A percentile compares a stretch with the other conserved stretches of the same genome.
phyloP scores from a whole-genome alignment of 768 basidiomycete species.

The Auricularia auricula-judae region DNA sequence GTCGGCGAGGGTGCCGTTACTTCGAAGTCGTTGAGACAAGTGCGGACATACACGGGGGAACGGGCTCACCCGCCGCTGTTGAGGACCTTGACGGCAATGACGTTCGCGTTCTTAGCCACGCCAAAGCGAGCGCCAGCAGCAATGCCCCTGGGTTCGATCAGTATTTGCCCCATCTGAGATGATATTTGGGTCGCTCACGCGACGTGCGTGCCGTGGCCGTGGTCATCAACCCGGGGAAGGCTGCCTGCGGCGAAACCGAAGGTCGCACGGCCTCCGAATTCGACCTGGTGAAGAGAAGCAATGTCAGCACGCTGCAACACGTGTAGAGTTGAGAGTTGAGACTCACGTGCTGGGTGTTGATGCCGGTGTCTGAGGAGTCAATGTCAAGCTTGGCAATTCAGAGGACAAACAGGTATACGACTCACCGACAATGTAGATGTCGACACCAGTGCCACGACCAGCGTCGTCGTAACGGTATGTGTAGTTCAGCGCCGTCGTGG shows the following conservation, averaged over 20 bases:
- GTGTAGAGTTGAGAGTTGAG: neutral
- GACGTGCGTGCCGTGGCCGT: slow-evolving; percentile 32
- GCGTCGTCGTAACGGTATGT: slow-evolving; percentile 22
- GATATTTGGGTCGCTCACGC: neutral
- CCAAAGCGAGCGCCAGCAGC: slow-evolving; percentile 19
- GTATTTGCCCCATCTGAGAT: too few relatives aligned
- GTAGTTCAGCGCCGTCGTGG: slow-evolving; percentile 11
- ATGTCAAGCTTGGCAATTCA: too few relatives aligned
- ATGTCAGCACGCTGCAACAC: neutral
- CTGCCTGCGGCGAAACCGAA: slow-evolving; percentile 19
- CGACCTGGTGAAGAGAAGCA: slow-evolving; percentile 11
- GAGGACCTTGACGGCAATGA: slow-evolving; percentile 9
- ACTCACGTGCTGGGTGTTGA: slow-evolving; percentile 14
- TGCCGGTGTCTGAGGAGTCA: slow-evolving; percentile 6
- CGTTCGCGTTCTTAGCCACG: slow-evolving; percentile 7
- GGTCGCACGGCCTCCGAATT: slow-evolving; percentile 33
- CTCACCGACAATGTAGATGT: slow-evolving; percentile 27
- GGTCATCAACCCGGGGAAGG: slow-evolving; percentile 10
- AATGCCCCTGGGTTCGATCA: slow-evolving; percentile 2
- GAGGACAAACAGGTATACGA: slow-evolving; percentile 6
- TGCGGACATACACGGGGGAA: neutral
- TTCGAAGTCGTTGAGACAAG: neutral
- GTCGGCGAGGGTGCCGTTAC: neutral
- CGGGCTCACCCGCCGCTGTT: slow-evolving; percentile 15
- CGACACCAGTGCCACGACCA: slow-evolving; percentile 23